These are phyloP conservation scores for Fusarium annulatum DNA, from an alignment of 2,329 filamentous ascomycete species.

Conservation along the genomic window DNA sequence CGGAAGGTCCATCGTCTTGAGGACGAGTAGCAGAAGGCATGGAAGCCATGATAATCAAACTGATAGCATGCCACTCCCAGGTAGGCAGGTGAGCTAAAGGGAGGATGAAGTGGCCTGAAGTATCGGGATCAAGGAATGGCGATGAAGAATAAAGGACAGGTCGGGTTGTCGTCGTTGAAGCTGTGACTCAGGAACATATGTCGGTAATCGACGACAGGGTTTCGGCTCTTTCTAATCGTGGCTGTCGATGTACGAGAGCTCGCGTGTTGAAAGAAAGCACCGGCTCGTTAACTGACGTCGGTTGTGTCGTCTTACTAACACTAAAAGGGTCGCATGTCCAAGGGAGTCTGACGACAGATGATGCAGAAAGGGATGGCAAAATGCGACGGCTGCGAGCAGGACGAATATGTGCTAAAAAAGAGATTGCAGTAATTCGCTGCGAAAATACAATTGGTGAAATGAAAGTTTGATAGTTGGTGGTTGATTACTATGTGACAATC, in stretches of 20 bases:
- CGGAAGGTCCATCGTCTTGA: conserved; percentile 31
- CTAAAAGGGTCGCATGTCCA: conserved; percentile 36
- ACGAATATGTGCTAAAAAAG: background rate
- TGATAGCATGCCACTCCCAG: conserved; percentile 44
- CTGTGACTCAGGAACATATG: background rate
- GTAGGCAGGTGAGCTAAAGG: conserved; percentile 14
- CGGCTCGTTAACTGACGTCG: conserved; percentile 38
- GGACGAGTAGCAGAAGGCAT: conserved; percentile 46
- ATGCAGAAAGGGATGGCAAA: background rate
- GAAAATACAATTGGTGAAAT: conserved; percentile 1
- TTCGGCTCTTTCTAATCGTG: conserved; percentile 15
- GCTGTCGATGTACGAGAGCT: conserved; percentile 25
- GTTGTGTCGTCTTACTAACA: conserved; percentile 40
- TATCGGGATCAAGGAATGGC: conserved; percentile 9
- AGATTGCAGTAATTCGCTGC: background rate
- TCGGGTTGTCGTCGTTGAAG: conserved; percentile 6
- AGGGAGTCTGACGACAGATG: conserved; percentile 8
- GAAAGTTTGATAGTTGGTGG: conserved; percentile 17
- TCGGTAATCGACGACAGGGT: conserved; percentile 15
- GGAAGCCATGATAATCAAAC: conserved; percentile 54
- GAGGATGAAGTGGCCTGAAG: conserved; percentile 17
- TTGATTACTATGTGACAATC: conserved; percentile 24
- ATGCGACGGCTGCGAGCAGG: background rate
- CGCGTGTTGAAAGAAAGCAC: conserved; percentile 23
- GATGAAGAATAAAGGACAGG: conserved; percentile 3